Evolutionary conservation across 257 asterid species (phyloP).

Genomic region (Fraxinus anomala): DNA sequence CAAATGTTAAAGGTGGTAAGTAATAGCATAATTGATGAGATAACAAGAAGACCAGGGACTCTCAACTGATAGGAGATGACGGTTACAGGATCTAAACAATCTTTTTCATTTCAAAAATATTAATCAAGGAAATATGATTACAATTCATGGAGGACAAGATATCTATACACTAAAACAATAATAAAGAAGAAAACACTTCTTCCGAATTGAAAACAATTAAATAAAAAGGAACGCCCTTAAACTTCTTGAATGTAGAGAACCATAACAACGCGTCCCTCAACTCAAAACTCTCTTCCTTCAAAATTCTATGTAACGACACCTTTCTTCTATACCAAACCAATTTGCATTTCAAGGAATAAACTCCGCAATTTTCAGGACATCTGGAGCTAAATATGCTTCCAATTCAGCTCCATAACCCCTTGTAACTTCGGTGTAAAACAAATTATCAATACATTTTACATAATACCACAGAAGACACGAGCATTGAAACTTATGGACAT

Average conservation of each 20-base stretch:
- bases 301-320: background rate
- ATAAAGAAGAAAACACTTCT: background rate
- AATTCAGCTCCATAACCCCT: background rate
- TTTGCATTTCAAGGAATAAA: background rate
- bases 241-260: background rate
- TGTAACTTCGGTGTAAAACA: conserved; percentile 4
- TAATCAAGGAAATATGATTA: background rate
- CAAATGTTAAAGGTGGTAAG: background rate
- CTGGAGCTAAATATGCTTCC: background rate
- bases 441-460: background rate
- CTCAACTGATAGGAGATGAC: background rate
- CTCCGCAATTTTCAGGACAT: background rate
- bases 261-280: background rate
- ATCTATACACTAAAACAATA: background rate
- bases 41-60: background rate
- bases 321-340: background rate
- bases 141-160: background rate
- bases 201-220: background rate
- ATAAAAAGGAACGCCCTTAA: background rate
- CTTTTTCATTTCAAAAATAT: background rate
- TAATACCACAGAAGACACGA: conserved; percentile 1
- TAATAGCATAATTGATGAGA: background rate
- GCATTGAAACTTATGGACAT: conserved; percentile 13
- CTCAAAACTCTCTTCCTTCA: background rate
- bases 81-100: too few relatives aligned